phyloP scores from a whole-genome alignment of 345 rosid genomes.

The Salix udensis region DNA sequence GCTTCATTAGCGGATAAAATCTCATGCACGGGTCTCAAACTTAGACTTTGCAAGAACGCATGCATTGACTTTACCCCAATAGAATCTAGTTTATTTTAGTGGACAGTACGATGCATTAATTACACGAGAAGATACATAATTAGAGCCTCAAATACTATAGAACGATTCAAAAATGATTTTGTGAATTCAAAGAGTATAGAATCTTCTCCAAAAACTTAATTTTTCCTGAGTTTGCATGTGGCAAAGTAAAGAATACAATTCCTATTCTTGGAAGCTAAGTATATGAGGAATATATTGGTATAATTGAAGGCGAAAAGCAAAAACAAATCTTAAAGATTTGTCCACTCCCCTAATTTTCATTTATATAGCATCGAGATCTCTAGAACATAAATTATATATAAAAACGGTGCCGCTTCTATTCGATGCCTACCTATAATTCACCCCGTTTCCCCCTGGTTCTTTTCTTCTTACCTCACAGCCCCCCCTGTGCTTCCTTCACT shows the following conservation, averaged over 20 bases:
- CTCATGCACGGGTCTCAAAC: not conserved
- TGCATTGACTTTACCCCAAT: too few species aligned
- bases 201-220: too few species aligned
- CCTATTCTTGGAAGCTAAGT: not conserved
- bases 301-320: not conserved
- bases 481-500: too few species aligned
- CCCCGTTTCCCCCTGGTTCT: not conserved
- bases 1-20: not conserved
- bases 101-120: too few species aligned
- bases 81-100: too few species aligned
- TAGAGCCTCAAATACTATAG: not conserved
- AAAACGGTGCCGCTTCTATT: not conserved
- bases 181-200: too few species aligned
- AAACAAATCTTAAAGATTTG: not conserved
- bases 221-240: not conserved
- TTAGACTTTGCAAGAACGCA: constrained; percentile 2
- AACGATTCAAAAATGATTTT: not conserved
- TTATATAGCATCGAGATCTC: not conserved
- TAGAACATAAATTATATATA: too few species aligned
- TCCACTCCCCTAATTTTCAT: not conserved
- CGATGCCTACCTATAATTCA: not conserved
- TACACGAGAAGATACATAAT: not conserved
- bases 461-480: too few species aligned
- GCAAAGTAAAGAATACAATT: not conserved
- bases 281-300: not conserved